Evolutionary conservation across 352 stramenopile genomes (phyloP).

Genomic region (Phytophthora sojae): DNA sequence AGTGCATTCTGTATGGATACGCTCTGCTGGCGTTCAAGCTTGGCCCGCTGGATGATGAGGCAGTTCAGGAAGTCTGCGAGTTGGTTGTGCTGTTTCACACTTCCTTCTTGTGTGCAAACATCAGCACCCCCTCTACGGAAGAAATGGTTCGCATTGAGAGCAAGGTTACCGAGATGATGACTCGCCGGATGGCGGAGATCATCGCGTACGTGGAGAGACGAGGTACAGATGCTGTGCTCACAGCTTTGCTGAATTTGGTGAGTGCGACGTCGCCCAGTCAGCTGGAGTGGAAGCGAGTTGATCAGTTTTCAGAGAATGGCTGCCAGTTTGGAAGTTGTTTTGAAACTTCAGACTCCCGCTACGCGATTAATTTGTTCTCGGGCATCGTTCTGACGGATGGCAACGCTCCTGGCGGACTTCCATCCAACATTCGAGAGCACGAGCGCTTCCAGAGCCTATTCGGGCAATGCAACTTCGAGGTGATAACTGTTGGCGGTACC

Average conservation of each 20-base stretch:
- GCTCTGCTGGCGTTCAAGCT: constrained; percentile 44
- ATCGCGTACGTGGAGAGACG: constrained; percentile 17
- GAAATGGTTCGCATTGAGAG: constrained; percentile 25
- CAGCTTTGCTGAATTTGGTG: constrained; percentile 36
- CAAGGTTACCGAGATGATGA: constrained; percentile 52
- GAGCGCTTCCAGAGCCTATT: constrained; percentile 52
- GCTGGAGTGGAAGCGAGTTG: constrained; percentile 35
- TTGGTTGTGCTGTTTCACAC: constrained; percentile 57
- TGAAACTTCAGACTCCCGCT: constrained; percentile 32
- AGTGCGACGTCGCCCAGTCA: constrained; percentile 25
- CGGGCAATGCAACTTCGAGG: constrained; percentile 57
- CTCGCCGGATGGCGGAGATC: constrained; percentile 27
- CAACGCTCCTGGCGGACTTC: constrained; percentile 43
- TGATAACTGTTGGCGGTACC: constrained; percentile 34
- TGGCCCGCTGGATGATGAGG: constrained; percentile 15
- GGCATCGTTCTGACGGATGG: constrained; percentile 55
- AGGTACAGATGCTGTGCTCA: constrained; percentile 11
- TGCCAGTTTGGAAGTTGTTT: constrained; percentile 40
- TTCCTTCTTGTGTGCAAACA: constrained; percentile 33
- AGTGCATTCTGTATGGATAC: constrained; percentile 56
- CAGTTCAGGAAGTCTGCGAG: constrained; percentile 44
- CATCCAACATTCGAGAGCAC: constrained; percentile 38
- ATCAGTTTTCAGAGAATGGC: background rate
- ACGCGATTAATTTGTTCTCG: constrained; percentile 62
- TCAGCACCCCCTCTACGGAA: constrained; percentile 27